phyloP scores from a whole-genome alignment of 345 rosid genomes.

The Hypericum perforatum region DNA sequence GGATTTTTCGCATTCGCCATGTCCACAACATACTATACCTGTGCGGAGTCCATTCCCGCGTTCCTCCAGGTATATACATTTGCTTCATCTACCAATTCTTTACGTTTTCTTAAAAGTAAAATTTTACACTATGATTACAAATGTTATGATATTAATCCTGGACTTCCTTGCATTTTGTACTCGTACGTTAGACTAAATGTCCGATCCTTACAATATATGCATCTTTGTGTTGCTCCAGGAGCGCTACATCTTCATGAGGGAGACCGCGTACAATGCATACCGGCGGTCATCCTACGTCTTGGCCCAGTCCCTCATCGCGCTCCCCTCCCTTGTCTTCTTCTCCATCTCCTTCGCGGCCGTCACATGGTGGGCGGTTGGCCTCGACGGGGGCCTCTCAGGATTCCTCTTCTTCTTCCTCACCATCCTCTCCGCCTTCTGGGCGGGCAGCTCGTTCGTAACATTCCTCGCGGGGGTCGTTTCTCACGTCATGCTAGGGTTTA shows the following conservation, averaged over 20 bases:
- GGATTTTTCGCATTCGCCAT: slow-evolving; percentile 25
- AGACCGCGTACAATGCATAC: slow-evolving; percentile 41
- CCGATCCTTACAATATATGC: too few species aligned
- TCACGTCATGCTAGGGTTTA: slow-evolving; percentile 80
- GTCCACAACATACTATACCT: slow-evolving; percentile 26
- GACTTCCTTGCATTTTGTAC: too few species aligned
- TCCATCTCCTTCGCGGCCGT: slow-evolving; percentile 58
- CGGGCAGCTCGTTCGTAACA: slow-evolving; percentile 86
- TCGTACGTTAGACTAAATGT: too few species aligned
- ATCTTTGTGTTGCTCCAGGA: slow-evolving; percentile 22
- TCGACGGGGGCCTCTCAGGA: slow-evolving; percentile 56
- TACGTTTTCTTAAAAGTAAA: too few species aligned
- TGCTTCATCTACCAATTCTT: too few species aligned
- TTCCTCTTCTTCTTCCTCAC: slow-evolving; percentile 67
- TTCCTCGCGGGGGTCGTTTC: slow-evolving; percentile 84
- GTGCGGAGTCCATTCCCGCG: slow-evolving; percentile 24
- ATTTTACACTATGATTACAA: too few species aligned
- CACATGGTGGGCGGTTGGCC: slow-evolving; percentile 76
- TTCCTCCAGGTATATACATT: slow-evolving; percentile 3
- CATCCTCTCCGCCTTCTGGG: slow-evolving; percentile 76
- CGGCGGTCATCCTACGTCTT: slow-evolving; percentile 85
- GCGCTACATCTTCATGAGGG: slow-evolving; percentile 27
- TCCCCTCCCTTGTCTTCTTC: slow-evolving; percentile 60
- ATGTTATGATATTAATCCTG: too few species aligned
- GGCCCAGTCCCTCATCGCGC: slow-evolving; percentile 56